These are phyloP conservation scores for Rhodotorula paludigena DNA, from an alignment of 768 basidiomycete species.

Conservation along the genomic window DNA sequence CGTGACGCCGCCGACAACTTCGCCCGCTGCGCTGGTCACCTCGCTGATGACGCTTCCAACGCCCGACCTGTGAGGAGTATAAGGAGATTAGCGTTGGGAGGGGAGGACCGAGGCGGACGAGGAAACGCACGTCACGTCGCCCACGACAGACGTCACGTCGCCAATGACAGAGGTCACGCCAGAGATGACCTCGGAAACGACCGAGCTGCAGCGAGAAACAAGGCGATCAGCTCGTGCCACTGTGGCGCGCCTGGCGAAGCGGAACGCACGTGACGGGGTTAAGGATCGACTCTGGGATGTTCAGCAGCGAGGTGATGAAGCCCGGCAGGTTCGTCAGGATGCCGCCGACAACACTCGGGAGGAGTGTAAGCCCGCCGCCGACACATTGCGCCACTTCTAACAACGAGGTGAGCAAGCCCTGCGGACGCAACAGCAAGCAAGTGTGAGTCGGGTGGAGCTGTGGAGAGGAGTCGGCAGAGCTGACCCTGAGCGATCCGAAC, in stretches of 20 bases:
- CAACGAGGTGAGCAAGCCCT: constrained; percentile 1
- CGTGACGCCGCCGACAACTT: not conserved
- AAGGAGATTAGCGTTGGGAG: too few relatives aligned
- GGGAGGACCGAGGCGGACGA: too few relatives aligned
- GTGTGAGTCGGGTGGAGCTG: not conserved
- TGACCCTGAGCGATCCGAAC: constrained; percentile 6
- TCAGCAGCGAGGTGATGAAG: constrained; percentile 18
- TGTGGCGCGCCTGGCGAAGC: too few relatives aligned
- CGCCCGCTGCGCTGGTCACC: not conserved
- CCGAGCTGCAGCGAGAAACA: not conserved
- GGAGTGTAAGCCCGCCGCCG: constrained; percentile 11
- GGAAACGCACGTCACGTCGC: constrained; percentile 4
- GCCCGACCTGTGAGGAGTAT: too few relatives aligned
- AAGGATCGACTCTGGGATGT: constrained; percentile 12
- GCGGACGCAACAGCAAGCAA: not conserved
- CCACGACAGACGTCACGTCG: constrained; percentile 1
- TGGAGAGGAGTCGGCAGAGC: not conserved
- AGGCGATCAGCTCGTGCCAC: too few relatives aligned
- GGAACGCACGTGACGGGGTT: not conserved
- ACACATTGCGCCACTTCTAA: not conserved
- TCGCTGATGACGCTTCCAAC: not conserved
- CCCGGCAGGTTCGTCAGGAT: constrained; percentile 7
- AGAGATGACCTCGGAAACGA: constrained; percentile 1
- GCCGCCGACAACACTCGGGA: not conserved
- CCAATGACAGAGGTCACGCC: constrained; percentile 2